A percentile compares a stretch with the other conserved stretches of the same genome.
phyloP scores from a whole-genome alignment of 495 filamentous ascomycete species.

The Hypoxylon lenormandii region DNA sequence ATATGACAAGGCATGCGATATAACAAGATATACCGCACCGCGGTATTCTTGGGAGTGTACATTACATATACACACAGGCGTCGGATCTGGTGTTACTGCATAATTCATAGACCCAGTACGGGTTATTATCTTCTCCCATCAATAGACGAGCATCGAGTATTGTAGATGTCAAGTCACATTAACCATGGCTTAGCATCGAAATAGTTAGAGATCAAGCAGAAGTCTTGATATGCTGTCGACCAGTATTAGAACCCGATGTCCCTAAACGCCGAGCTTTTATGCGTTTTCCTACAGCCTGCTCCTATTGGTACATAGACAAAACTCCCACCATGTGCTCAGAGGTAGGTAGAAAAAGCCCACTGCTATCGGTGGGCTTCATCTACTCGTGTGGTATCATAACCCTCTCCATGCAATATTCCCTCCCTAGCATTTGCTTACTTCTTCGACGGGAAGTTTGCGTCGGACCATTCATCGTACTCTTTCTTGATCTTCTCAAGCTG shows the following conservation, averaged over 20 bases:
- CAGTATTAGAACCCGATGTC: constrained; percentile 22
- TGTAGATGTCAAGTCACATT: background rate
- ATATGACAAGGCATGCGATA: no score
- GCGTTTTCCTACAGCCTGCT: constrained; percentile 32
- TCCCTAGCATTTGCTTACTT: constrained; percentile 14
- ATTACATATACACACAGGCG: constrained; percentile 16
- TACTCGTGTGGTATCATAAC: constrained; percentile 23
- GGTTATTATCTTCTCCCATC: constrained; percentile 13
- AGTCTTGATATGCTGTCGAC: constrained; percentile 5
- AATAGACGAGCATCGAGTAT: background rate
- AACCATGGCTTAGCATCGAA: background rate
- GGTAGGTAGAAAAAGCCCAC: constrained; percentile 8
- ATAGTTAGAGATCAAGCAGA: background rate
- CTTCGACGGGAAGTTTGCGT: constrained; percentile 56
- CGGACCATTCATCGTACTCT: constrained; percentile 80
- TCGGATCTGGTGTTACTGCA: constrained; percentile 3
- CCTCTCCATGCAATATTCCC: constrained; percentile 1
- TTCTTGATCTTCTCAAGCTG: constrained; percentile 81
- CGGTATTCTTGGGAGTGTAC: constrained; percentile 8
- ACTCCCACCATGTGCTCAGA: constrained; percentile 10
- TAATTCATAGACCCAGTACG: constrained; percentile 25
- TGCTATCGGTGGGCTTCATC: constrained; percentile 12
- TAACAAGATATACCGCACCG: constrained; percentile 9
- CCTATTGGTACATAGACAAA: constrained; percentile 23
- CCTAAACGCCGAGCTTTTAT: constrained; percentile 43